Conservation (phyloP, 2,329 filamentous ascomycete species). For the Pseudodiploospora longispora region DNA sequence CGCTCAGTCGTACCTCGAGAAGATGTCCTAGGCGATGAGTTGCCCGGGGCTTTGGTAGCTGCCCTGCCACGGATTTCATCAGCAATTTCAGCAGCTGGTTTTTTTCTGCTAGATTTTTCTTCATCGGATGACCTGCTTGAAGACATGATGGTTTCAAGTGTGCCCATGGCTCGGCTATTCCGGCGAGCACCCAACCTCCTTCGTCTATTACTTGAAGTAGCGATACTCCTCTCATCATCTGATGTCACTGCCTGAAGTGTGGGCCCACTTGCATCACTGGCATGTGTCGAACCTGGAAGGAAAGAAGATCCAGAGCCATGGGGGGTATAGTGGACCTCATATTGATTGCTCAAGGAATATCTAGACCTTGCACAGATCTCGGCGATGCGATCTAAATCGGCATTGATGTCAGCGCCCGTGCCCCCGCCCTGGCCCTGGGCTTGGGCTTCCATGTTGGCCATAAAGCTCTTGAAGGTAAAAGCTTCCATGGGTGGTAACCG, state of each 20-base stretch:
- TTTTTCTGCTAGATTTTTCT: conserved; percentile 48
- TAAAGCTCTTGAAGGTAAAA: conserved; percentile 57
- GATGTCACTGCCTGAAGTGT: conserved; percentile 50
- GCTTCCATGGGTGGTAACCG: conserved; percentile 54
- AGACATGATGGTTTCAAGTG: conserved; percentile 59
- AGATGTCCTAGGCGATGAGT: conserved; percentile 23
- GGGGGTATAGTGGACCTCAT: conserved; percentile 56
- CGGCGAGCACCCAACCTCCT: conserved; percentile 34
- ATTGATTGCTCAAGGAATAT: conserved; percentile 59
- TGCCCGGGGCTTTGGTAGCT: conserved; percentile 27
- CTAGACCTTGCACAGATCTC: conserved; percentile 59
- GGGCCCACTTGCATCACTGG: conserved; percentile 33
- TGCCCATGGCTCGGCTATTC: conserved; percentile 50
- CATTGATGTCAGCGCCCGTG: conserved; percentile 44
- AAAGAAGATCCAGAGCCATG: conserved; percentile 51
- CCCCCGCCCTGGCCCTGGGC: conserved; percentile 27
- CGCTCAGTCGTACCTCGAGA: conserved; percentile 21
- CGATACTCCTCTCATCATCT: conserved; percentile 43
- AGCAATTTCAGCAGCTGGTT: conserved; percentile 47
- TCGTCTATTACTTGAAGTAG: conserved; percentile 25
- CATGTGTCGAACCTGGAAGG: conserved; percentile 21
- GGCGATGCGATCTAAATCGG: conserved; percentile 56
- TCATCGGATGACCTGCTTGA: conserved; percentile 57
- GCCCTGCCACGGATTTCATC: conserved; percentile 46
- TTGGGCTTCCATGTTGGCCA: conserved; percentile 45